phyloP scores from a whole-genome alignment of 2,329 filamentous ascomycete species.

The Coniella lustricola region DNA sequence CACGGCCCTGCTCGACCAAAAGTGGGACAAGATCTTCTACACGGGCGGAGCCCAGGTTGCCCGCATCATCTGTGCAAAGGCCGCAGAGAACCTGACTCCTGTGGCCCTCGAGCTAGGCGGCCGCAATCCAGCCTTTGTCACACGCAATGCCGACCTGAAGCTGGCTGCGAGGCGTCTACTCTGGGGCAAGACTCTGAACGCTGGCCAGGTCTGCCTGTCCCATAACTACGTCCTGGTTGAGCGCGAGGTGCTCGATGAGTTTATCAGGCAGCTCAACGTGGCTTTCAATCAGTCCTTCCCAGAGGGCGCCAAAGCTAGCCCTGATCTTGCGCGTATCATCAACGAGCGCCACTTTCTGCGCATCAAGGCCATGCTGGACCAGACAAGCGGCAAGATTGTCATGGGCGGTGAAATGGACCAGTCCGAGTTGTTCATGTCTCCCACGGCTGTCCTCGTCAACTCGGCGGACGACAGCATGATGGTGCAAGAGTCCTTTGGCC shows the following conservation, averaged over 20 bases:
- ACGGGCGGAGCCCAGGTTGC: slow-evolving; percentile 75
- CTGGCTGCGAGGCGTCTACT: slow-evolving; percentile 77
- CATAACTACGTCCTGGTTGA: slow-evolving; percentile 92
- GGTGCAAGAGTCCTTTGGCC: slow-evolving; percentile 82
- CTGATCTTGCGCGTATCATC: slow-evolving; percentile 74
- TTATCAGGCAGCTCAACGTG: slow-evolving; percentile 67
- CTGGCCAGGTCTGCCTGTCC: slow-evolving; percentile 85
- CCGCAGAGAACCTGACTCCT: slow-evolving; percentile 81
- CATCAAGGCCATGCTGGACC: slow-evolving; percentile 86
- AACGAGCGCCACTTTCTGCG: slow-evolving; percentile 73
- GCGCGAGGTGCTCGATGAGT: slow-evolving; percentile 59
- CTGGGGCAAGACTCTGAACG: slow-evolving; percentile 83
- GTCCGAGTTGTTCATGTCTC: slow-evolving; percentile 75
- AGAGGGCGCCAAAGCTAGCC: slow-evolving; percentile 67
- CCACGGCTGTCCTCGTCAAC: slow-evolving; percentile 82
- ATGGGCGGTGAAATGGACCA: slow-evolving; percentile 81
- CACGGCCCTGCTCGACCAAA: slow-evolving; percentile 72
- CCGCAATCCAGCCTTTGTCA: slow-evolving; percentile 85
- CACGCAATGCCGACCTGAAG: slow-evolving; percentile 70
- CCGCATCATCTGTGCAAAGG: slow-evolving; percentile 83
- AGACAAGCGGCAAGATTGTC: slow-evolving; percentile 74
- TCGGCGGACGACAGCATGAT: slow-evolving; percentile 71
- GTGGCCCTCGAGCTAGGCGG: slow-evolving; percentile 87
- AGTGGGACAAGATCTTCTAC: slow-evolving; percentile 98
- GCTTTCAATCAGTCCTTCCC: slow-evolving; percentile 76